Percentiles rank a stretch among this genome's conserved stretches.
phyloP scores from a whole-genome alignment of 2,329 filamentous ascomycete species.

The Dactylellina sp. region DNA sequence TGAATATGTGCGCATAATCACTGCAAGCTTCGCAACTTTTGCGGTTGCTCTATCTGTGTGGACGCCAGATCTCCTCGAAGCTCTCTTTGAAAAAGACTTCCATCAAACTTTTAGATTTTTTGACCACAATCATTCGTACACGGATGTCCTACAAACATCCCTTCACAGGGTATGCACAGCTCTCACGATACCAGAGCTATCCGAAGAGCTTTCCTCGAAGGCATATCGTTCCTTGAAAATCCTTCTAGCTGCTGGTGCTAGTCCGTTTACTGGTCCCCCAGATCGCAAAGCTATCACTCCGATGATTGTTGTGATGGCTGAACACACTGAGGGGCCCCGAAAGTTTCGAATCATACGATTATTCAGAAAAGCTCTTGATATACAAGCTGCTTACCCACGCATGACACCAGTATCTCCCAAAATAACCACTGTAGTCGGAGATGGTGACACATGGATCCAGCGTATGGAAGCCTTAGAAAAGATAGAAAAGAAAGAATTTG shows the following conservation, averaged over 20 bases:
- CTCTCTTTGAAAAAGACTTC: constrained; percentile 1
- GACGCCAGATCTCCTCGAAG: background rate
- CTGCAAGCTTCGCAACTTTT: background rate
- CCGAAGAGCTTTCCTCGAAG: background rate
- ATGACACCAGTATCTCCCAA: background rate
- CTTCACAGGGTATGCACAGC: background rate
- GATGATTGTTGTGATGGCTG: background rate
- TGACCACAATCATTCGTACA: background rate
- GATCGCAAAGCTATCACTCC: background rate
- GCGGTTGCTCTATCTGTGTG: background rate
- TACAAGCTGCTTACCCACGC: background rate
- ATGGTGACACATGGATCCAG: background rate
- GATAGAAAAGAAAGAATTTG: background rate
- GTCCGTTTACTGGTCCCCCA: background rate
- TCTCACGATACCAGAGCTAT: background rate
- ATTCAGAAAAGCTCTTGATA: background rate
- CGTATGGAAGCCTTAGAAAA: background rate
- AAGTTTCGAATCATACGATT: background rate
- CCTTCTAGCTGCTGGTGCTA: background rate
- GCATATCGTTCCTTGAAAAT: background rate
- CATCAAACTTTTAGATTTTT: background rate
- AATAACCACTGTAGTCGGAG: background rate
- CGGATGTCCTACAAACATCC: background rate
- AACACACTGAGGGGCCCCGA: background rate
- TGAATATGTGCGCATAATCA: background rate